These are phyloP conservation scores for Fusarium albidum DNA, from an alignment of 2,329 filamentous ascomycete species.

Conservation along the genomic window DNA sequence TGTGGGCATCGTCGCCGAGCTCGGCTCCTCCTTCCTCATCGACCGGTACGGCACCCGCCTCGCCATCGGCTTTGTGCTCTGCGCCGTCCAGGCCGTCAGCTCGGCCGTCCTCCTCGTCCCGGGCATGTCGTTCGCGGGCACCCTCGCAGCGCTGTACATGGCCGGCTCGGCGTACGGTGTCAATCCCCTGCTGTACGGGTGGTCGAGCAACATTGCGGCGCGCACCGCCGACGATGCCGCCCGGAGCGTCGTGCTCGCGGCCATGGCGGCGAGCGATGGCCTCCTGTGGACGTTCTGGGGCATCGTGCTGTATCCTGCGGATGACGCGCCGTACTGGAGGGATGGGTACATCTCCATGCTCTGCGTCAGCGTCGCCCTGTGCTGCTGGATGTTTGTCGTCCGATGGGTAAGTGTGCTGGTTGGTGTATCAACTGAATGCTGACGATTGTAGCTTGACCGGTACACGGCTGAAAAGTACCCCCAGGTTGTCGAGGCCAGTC, in stretches of 20 bases:
- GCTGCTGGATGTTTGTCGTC: constrained; percentile 26
- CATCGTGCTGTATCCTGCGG: constrained; percentile 51
- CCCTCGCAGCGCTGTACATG: constrained; percentile 30
- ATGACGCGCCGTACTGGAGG: constrained; percentile 52
- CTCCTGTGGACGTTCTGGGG: constrained; percentile 56
- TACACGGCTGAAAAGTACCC: constrained; percentile 19
- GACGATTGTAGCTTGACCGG: constrained; percentile 9
- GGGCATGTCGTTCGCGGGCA: constrained; percentile 28
- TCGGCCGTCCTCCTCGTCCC: constrained; percentile 32
- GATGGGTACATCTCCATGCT: constrained; percentile 41
- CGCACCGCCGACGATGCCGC: constrained; percentile 48
- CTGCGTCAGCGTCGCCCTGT: constrained; percentile 13
- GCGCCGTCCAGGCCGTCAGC: constrained; percentile 26
- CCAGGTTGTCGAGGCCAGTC: not conserved
- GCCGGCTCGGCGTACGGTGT: constrained; percentile 37
- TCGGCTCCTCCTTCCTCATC: constrained; percentile 30
- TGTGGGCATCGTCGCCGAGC: constrained; percentile 36
- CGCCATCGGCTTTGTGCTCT: constrained; percentile 19
- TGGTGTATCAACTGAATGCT: not conserved
- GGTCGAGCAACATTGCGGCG: constrained; percentile 36
- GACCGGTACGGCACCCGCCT: constrained; percentile 25
- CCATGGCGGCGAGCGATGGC: constrained; percentile 51
- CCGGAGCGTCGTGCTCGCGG: constrained; percentile 49
- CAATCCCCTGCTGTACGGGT: constrained; percentile 37
- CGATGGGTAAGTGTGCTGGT: constrained; percentile 7